These are phyloP conservation scores for Sugiyamaella xylanicola DNA, from an alignment of 1,139 yeast genomes.

Conservation along the genomic window DNA sequence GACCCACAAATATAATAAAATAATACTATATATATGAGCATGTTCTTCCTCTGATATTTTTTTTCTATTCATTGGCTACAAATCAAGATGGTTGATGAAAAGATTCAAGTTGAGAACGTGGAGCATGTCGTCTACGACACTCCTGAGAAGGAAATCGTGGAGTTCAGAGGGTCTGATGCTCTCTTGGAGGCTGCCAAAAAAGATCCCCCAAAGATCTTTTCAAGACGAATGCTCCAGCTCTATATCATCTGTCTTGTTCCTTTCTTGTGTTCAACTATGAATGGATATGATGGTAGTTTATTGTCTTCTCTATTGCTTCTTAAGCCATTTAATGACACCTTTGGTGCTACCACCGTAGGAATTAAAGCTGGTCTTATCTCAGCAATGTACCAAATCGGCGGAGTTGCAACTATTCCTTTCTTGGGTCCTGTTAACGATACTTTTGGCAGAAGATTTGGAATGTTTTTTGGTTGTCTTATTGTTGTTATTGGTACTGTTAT, in stretches of 20 bases:
- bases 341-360: constrained; percentile 28
- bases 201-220: constrained; percentile 11
- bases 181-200: constrained; percentile 14
- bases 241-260: constrained; percentile 26
- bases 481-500: constrained; percentile 37
- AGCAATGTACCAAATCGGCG: constrained; percentile 31
- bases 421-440: constrained; percentile 27
- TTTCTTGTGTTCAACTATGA: constrained; percentile 27
- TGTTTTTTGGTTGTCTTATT: constrained; percentile 33
- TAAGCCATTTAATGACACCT: constrained; percentile 22
- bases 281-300: constrained; percentile 30
- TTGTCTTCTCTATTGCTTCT: constrained; percentile 25
- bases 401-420: constrained; percentile 29
- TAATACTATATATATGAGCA: neutral
- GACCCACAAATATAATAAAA: neutral
- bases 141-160: constrained; percentile 8
- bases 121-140: constrained; percentile 4
- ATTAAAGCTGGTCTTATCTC: constrained; percentile 28
- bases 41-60: neutral
- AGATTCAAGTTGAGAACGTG: constrained; percentile 9
- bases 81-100: constrained; percentile 12
- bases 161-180: constrained; percentile 15
- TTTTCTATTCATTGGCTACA: neutral
- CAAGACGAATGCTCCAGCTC: constrained; percentile 21
- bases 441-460: constrained; percentile 28